phyloP scores from a whole-genome alignment of 768 basidiomycete species.

The Pleurotus tuber-regium region DNA sequence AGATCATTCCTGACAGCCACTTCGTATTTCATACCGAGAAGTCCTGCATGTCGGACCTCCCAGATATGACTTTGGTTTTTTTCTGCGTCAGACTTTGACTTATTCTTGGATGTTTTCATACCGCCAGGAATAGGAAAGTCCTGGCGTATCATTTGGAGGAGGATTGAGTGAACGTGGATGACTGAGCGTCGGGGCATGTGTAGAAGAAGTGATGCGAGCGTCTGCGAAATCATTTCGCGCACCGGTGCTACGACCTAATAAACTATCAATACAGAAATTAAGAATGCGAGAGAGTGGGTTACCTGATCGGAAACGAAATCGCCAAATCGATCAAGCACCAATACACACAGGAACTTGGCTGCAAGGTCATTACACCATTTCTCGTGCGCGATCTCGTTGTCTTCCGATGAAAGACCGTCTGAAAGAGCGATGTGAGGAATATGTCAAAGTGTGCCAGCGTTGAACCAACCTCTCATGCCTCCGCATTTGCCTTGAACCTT shows the following conservation, averaged over 20 bases:
- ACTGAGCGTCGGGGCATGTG: conserved; percentile 86
- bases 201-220: conserved; percentile 82
- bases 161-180: conserved; percentile 73
- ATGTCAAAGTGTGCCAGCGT: background rate
- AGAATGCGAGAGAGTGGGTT: background rate
- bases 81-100: conserved; percentile 32
- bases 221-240: conserved; percentile 93
- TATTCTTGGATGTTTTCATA: conserved; percentile 14
- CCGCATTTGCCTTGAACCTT: conserved; percentile 80
- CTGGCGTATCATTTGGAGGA: conserved; percentile 94
- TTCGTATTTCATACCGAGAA: conserved; percentile 96
- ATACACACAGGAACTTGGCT: conserved; percentile 81
- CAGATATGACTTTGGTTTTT: conserved; percentile 79
- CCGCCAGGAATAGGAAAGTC: conserved; percentile 53
- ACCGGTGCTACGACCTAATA: conserved; percentile 87
- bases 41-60: conserved; percentile 97
- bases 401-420: conserved; percentile 51
- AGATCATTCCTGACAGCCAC: conserved; percentile 91
- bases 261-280: background rate
- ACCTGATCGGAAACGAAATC: conserved; percentile 95
- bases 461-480: conserved; percentile 68
- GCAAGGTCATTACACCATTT: conserved; percentile 90
- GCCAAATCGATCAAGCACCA: conserved; percentile 96
- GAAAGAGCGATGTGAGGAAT: background rate
- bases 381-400: conserved; percentile 71